phyloP scores from a whole-genome alignment of 2,329 filamentous ascomycete genomes.

The Pyrenochaeta sp. region DNA sequence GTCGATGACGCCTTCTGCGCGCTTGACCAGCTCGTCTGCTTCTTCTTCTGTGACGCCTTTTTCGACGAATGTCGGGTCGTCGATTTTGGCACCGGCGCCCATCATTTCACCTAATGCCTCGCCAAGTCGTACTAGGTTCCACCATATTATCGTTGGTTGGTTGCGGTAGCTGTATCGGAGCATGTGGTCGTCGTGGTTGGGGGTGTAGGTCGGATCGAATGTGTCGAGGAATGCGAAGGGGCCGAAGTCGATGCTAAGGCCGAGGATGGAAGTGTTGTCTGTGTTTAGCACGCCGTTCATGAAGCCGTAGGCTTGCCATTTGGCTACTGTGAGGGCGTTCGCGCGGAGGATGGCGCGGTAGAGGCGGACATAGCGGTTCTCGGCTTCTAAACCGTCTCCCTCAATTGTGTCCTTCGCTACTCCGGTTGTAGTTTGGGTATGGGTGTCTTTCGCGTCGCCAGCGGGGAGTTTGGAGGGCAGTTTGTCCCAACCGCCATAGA shows the following conservation, averaged over 20 bases:
- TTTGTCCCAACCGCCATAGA: constrained; percentile 87
- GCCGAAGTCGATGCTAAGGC: constrained; percentile 91
- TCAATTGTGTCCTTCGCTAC: constrained; percentile 68
- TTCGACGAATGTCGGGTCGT: constrained; percentile 74
- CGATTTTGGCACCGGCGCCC: constrained; percentile 76
- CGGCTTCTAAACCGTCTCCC: constrained; percentile 71
- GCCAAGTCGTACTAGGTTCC: constrained; percentile 92
- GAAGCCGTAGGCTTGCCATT: constrained; percentile 99
- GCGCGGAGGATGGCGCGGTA: constrained; percentile 87
- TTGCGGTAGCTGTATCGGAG: constrained; percentile 92
- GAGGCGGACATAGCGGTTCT: constrained; percentile 87
- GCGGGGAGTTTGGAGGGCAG: constrained; percentile 68
- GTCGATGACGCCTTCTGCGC: constrained; percentile 85
- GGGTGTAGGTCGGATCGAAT: constrained; percentile 93
- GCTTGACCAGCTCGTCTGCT: constrained; percentile 73
- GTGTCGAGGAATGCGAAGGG: constrained; percentile 98
- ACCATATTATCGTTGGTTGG: constrained; percentile 97
- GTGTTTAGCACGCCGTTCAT: constrained; percentile 99
- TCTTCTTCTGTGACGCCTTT: constrained; percentile 77
- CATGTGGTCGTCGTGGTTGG: constrained; percentile 92
- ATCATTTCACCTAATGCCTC: constrained; percentile 90
- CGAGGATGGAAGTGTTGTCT: constrained; percentile 92
- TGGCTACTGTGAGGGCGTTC: constrained; percentile 87
- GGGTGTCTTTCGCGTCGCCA: constrained; percentile 59
- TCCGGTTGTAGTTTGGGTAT: constrained; percentile 54